Base-by-base conservation (phyloP, 352 stramenopile genomes). In the Phytophthora tentaculata region DNA sequence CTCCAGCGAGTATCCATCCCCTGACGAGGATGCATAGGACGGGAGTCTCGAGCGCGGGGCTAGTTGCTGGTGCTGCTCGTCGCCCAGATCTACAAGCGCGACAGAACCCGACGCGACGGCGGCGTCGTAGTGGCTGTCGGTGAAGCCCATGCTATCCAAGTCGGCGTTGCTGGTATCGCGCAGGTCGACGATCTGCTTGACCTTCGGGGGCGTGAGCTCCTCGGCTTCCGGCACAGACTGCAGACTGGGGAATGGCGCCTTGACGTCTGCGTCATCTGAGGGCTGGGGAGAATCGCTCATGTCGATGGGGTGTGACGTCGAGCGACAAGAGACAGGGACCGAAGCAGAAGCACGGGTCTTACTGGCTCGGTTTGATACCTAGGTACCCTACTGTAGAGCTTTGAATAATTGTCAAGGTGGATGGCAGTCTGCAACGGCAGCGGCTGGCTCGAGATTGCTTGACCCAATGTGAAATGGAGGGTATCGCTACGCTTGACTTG, bases 1-100 rank as follows among this genome's bases (percentile, higher is more conserved):
- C 61, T 93, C 81, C 16, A 95, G 64, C 47, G 84, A 71, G 60
- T 87, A 84, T 51, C 69, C 73, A 51, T 73, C 71, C 20, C 59
- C 50, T 5, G 63, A 68, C 9, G 73, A 74, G 16, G 81, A 88
- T 29, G 80, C 73, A 56, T 83, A 77, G 43, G 82, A 92, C 26
- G 81, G 58, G 13, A 79, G 57, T 4, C 77, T 71, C 22, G 64
- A 22, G 20, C 68, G 59, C 32, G 64, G 28, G 26, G 22, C 39
- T n/a, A 20, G 19, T 14, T 65, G 57, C n/a, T 66, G 61, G 20
- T 56, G 66, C 41, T 67, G 37, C 56, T 71, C 61, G 57, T 69
- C 54, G 19, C 17, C 41, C 13, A 56, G 56, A 37, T 76, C 60
- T 41, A 74, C 56, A 14, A 71, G 60, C 50, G 59, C 56, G 14